A percentile compares a stretch with the other conserved stretches of the same genome.
These are phyloP conservation scores for Suzukiozyma palmioleophila DNA, from an alignment of 1,139 yeast genomes.

Conservation along the genomic window DNA sequence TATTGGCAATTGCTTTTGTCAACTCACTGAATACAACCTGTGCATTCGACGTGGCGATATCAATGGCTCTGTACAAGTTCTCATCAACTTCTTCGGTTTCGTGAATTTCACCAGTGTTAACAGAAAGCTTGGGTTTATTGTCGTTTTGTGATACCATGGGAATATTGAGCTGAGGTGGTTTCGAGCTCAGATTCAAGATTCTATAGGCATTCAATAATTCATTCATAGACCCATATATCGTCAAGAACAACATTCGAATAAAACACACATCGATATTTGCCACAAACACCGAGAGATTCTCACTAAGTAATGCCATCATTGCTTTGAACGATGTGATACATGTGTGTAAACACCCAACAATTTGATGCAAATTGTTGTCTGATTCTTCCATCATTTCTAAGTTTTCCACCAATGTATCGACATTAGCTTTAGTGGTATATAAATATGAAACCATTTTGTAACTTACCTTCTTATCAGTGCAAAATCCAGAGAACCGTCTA, in stretches of 20 bases:
- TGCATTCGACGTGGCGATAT: conserved; percentile 70
- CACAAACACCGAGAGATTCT: conserved; percentile 44
- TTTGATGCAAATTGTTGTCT: conserved; percentile 26
- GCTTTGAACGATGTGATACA: conserved; percentile 47
- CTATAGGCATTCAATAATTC: conserved; percentile 75
- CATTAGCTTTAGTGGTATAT: conserved; percentile 53
- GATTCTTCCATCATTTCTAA: conserved; percentile 54
- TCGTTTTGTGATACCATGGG: conserved; percentile 11
- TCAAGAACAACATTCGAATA: conserved; percentile 67
- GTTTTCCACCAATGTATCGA: conserved; percentile 56
- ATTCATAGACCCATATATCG: conserved; percentile 67
- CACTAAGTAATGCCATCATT: conserved; percentile 45
- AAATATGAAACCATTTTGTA: conserved; percentile 54
- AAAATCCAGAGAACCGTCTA: conserved; percentile 61
- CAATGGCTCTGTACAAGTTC: conserved; percentile 69
- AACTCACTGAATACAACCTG: conserved; percentile 76
- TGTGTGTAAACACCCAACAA: conserved; percentile 25
- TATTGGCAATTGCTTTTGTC: conserved; percentile 69
- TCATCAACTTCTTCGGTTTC: conserved; percentile 60
- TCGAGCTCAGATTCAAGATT: conserved; percentile 38
- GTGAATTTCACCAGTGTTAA: conserved; percentile 18
- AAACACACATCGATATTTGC: conserved; percentile 63
- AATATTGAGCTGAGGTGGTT: conserved; percentile 8
- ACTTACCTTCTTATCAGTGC: conserved; percentile 58
- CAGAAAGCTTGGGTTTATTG: conserved; percentile 23